These are phyloP conservation scores for Austroboletus novae-zelandiae DNA, from an alignment of 1,284 basidiomycete genomes.

Conservation along the genomic window DNA sequence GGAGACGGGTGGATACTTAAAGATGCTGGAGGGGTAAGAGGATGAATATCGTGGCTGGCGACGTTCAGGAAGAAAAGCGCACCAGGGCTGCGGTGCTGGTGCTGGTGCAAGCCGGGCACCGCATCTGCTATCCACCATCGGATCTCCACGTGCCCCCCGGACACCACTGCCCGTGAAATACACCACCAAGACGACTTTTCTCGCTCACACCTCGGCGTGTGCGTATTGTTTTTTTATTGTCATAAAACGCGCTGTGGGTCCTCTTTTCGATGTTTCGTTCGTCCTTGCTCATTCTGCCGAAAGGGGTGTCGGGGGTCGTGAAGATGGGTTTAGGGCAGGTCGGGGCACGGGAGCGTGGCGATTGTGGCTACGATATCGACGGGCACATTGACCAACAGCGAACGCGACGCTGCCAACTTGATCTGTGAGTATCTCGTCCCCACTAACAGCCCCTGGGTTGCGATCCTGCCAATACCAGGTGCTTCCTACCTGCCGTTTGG, in stretches of 20 bases:
- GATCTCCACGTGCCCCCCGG: slow-evolving; percentile 16
- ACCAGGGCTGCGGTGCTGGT: slow-evolving; percentile 15
- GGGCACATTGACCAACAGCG: slow-evolving; percentile 9
- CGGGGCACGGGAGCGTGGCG: neutral
- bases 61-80: neutral
- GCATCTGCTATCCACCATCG: neutral
- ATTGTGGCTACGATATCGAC: neutral
- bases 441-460: neutral
- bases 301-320: slow-evolving; percentile 21
- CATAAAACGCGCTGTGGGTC: neutral
- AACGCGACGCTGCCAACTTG: slow-evolving; percentile 23
- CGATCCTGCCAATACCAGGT: slow-evolving; percentile 1
- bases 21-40: slow-evolving; percentile 1
- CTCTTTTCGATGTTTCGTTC: neutral
- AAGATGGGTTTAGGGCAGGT: slow-evolving; percentile 28
- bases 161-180: slow-evolving; percentile 5
- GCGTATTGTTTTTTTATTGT: neutral
- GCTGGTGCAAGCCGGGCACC: slow-evolving; percentile 9
- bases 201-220: neutral
- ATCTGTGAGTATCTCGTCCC: slow-evolving; percentile 37
- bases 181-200: too few relatives aligned
- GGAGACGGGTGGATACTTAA: slow-evolving; percentile 4
- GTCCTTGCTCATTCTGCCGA: neutral
- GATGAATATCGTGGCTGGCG: neutral
- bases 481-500: slow-evolving; percentile 5